A percentile compares a stretch with the other conserved stretches of the same genome.
phyloP scores from a whole-genome alignment of 2,329 filamentous ascomycete genomes.

The Ceratocystiopsis sp. region DNA sequence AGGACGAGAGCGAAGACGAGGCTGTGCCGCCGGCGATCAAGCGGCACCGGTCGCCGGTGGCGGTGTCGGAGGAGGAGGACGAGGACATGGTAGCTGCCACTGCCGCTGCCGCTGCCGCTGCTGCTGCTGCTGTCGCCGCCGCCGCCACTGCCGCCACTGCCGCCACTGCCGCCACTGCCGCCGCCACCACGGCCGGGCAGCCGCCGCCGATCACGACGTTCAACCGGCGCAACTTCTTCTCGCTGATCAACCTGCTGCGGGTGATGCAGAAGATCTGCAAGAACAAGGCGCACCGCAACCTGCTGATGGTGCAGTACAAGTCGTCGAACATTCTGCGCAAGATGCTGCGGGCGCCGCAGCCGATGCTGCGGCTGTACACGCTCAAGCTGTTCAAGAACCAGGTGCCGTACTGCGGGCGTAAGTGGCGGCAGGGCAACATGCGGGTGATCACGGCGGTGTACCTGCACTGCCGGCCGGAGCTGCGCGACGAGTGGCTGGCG shows the following conservation, averaged over 20 bases:
- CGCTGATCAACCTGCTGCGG: constrained; percentile 84
- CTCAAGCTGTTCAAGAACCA: constrained; percentile 98
- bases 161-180: constrained; percentile 33
- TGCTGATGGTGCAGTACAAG: constrained; percentile 91
- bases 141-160: constrained; percentile 44
- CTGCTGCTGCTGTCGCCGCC: constrained; percentile 34
- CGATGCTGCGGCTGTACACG: constrained; percentile 76
- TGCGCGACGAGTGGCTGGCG: constrained; percentile 87
- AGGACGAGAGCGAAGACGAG: constrained; percentile 51
- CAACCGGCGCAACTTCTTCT: constrained; percentile 89
- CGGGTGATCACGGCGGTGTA: constrained; percentile 96
- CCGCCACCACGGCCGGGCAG: constrained; percentile 39
- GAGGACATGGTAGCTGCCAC: no score
- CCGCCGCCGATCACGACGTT: constrained; percentile 61
- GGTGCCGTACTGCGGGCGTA: constrained; percentile 92
- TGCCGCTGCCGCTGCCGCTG: no score
- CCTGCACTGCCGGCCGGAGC: constrained; percentile 77
- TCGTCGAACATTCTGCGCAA: constrained; percentile 84
- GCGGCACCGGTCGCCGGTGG: constrained; percentile 29
- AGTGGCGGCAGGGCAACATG: constrained; percentile 98
- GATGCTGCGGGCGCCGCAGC: constrained; percentile 77
- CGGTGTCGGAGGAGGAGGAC: constrained; percentile 1
- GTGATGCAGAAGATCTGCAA: constrained; percentile 97
- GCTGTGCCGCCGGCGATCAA: constrained; percentile 72
- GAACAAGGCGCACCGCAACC: constrained; percentile 82